Evolutionary conservation across 2,329 filamentous ascomycete species (phyloP).

Genomic region (Fusarium denticulatum): DNA sequence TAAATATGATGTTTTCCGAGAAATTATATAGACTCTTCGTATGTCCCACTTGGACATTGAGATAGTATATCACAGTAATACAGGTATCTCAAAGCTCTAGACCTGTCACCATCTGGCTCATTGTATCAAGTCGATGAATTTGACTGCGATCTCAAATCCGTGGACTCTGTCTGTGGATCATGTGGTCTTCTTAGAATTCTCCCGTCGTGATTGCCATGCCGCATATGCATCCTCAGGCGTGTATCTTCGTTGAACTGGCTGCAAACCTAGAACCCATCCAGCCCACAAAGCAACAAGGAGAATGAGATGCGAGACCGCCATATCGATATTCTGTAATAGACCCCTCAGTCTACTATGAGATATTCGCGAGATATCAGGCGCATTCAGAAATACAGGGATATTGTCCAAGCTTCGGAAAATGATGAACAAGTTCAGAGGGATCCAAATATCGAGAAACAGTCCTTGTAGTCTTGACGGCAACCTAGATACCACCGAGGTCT

Average conservation of each 20-base stretch:
- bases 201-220: background rate
- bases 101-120: no score
- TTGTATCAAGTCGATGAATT: no score
- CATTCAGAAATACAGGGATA: slow-evolving; percentile 43
- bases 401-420: slow-evolving; percentile 46
- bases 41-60: background rate
- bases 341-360: fast-evolving
- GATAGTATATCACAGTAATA: background rate
- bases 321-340: background rate
- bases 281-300: background rate
- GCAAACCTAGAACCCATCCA: background rate
- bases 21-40: background rate
- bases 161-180: no score
- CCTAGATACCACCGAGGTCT: background rate
- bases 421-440: slow-evolving; percentile 44
- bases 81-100: background rate
- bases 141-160: no score
- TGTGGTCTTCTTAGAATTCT: fast-evolving
- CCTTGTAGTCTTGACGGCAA: slow-evolving; percentile 24
- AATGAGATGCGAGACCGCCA: background rate
- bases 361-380: fast-evolving
- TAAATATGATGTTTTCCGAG: background rate
- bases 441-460: slow-evolving; percentile 41
- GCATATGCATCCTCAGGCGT: background rate
- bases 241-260: slow-evolving; percentile 2